Evolutionary conservation across 2,329 filamentous ascomycete species (phyloP), one percentile per base, ranked within the genome.

Genomic region (Colletotrichum tropicicola): DNA sequence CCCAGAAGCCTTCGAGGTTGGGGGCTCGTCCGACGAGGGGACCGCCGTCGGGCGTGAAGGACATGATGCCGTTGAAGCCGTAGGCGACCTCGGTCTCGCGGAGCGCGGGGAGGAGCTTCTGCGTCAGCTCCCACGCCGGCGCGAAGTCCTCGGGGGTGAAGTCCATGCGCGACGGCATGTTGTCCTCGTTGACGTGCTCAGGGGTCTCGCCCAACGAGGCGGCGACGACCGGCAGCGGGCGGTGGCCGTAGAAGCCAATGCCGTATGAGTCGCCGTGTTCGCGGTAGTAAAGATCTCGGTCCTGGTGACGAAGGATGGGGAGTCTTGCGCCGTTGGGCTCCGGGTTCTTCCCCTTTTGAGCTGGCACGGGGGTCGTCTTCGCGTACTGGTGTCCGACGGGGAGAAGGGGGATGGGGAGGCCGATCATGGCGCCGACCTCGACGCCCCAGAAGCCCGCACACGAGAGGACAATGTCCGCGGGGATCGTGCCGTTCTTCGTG

Each of bases 371-470:
- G 0, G 83, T 87, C 0, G 88, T 90, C 74, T 89, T 90, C 52
- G 79, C 88, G 67, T 90, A 90, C 68, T 90, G 88, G 57, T 90
- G 88, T 0, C 82, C 88, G 62, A 90, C 80, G 3, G 88, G 88
- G 0, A 89, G 79, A 5, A 90, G 74, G 6, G 88, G 88, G 21
- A 90, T 81, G 2, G 82, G 76, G 12, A 89, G 69, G 5, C 82
- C 87, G 43, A 85, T 81, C 87, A 90, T 88, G 6, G 83, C 84
- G 21, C 88, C 88, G 6, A 90, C 78, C 71, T 90, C 87, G 7
- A 89, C 88, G 10, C 88, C 88, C 88, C 88, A 90, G 73, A 90
- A 88, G 0, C 88, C 88, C 6, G 87, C 88, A 66, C 88, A 90
- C 2, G 87, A 89, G 37, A 90, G 74, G 53, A 90, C 79, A 23